Base-by-base conservation (phyloP, 2,329 filamentous ascomycete genomes). In the Dactylella cylindrospora region DNA sequence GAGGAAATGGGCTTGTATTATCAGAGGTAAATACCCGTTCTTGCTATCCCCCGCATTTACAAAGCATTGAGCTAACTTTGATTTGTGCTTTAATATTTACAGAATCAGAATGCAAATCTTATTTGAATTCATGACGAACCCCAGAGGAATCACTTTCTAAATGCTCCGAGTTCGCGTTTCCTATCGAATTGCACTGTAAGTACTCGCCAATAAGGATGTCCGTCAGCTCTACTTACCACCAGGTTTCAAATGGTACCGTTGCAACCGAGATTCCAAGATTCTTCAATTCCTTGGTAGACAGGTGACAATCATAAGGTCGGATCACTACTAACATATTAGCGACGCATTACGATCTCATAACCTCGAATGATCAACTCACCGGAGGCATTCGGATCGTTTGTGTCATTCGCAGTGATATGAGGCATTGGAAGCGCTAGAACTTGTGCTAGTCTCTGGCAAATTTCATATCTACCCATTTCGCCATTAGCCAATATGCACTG, bases 261-360 rank as follows among this genome's bases (percentile, higher is more conserved):
- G 79, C 76, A 52, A 91, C 81, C 69, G 86, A 79, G 65, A 95
- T 86, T 0, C 82, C 88, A 64, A 95, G 71, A 10, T 88, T 82
- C 71, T 81, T 81, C 66, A 95, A 74, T 31, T 77, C 81, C 72
- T 80, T 81, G 6, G 86, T 95, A 68, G 87, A 90, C 38, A 96
- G 76, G 73, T 95, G 89, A 68, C 86, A 91, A 73, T 95, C 89
- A 70, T 88, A 95, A 9, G 90, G 90, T 65, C 90, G 79, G 74
- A 90, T 82, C 0, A 90, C 86, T 69, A 54, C 38, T 39, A 20
- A 51, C 19, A 8, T 26, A 13, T 67, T 51, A 67, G 46, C n/a
- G 1, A 12, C 25, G 23, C 12, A 46, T 31, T 17, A 9, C n/a
- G n/a, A n/a, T n/a, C n/a, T n/a, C n/a, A n/a, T n/a, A 19, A 15